Evolutionary conservation across 108 stramenopile genomes (phyloP), one percentile per base, ranked within the genome.

Genomic region (Epithemia pelagica): DNA sequence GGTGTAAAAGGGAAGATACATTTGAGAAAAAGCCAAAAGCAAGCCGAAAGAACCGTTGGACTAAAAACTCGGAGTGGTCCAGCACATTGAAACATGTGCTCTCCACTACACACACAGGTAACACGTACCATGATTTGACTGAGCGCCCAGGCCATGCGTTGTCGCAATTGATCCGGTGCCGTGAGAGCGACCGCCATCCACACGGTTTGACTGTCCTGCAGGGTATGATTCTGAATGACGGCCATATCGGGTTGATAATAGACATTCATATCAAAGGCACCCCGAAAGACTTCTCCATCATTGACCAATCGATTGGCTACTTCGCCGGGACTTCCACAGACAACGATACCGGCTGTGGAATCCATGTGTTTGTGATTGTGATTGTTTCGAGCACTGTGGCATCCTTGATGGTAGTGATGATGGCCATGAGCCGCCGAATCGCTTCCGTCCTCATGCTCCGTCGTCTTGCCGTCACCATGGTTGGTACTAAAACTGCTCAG

Each of bases 141-240:
- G 2, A 93, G 62, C 0, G 85, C 87, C 85, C 86, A 90, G 28
- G 92, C 92, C 56, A 90, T 70, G 8, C 87, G 70, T 68, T 93
- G 92, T 7, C 92, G 73, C 0, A 93, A 67, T 69, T 93, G 92
- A 64, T 86, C 88, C 21, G 71, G 52, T 2, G 80, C 78, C 19
- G 68, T 65, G 22, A 92, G 71, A 30, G 73, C 82, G 30, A 88
- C 58, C 29, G 76, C 65, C 7, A 74, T 64, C 88, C 88, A 92
- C 26, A 87, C 62, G 25, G 67, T 66, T 55, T 71, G 53, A 30
- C 78, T 59, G 53, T 89, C 81, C 15, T 28, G 21, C 21, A 18
- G 8, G 20, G 15, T 23, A 31, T 37, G 1, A 7, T 22, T 23
- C 33, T n/a, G 1, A 51, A 22, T 63, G 2, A 1, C 32, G 33